Conservation (phyloP, 164 flowering plant species). For the Dillenia suffruticosa region DNA sequence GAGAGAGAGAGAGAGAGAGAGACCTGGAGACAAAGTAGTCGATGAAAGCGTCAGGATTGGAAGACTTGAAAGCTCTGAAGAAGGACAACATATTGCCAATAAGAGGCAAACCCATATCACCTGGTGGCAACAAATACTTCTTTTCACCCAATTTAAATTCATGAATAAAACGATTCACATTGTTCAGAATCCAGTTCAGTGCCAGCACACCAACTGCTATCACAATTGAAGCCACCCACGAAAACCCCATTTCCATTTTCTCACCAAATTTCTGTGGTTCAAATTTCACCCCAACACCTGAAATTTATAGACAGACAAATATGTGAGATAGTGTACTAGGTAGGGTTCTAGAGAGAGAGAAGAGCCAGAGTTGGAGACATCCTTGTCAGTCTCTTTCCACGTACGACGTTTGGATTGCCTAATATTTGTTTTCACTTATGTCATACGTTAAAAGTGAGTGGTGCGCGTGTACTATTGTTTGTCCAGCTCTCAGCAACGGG, state of each 20-base stretch:
- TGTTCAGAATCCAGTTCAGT: conserved; percentile 28
- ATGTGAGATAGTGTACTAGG: too few species aligned
- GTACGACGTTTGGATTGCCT: too few species aligned
- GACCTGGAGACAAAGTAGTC: conserved; percentile 54
- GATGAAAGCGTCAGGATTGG: conserved; percentile 76
- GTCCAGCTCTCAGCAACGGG: too few species aligned
- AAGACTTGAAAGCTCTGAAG: conserved; percentile 70
- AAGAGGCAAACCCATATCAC: conserved; percentile 84
- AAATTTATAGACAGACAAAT: too few species aligned
- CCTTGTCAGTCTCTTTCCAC: too few species aligned
- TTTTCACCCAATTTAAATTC: conserved; percentile 51
- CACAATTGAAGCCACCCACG: conserved; percentile 4
- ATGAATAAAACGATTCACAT: conserved; percentile 46
- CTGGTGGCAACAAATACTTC: conserved; percentile 59
- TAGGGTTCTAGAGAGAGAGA: too few species aligned
- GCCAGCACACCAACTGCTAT: conserved; percentile 17
- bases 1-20: conserved; percentile 3
- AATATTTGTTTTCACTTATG: too few species aligned
- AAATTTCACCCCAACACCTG: too few species aligned
- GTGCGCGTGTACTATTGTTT: too few species aligned
- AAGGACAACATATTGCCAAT: conserved; percentile 87
- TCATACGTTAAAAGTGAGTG: too few species aligned
- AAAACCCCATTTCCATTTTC: conserved; percentile 6
- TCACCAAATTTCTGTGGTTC: too few species aligned
- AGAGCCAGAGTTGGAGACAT: too few species aligned